Base-by-base conservation (phyloP, 2,329 filamentous ascomycete species). In the Sporothrix luriei region DNA sequence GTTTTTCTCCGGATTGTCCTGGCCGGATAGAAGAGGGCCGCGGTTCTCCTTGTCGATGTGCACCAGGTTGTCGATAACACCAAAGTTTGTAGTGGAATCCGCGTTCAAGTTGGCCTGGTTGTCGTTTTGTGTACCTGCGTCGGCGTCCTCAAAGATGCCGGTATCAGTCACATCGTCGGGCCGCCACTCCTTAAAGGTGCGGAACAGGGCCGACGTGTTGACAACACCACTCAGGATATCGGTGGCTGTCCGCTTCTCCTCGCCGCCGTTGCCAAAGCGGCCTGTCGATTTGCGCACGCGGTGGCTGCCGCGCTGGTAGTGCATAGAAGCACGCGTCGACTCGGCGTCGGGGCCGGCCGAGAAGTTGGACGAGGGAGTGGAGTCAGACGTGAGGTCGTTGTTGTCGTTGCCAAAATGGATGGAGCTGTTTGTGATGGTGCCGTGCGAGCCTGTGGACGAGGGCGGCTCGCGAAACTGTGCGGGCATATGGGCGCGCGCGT, bases 391-490 rank as follows among this genome's bases (percentile, higher is more conserved):
- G 21, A 68, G 24, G 24, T 69, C 64, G 33, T 70, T 24, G 67
- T 40, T 16, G 59, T 66, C 6, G 64, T 62, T 7, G 21, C 59
- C 21, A 54, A 68, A 29, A 54, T 69, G 38, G 46, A 72, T 68
- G 11, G 72, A 72, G 72, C 71, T 73, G 46, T 19, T 46, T 13
- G 73, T 74, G 55, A 74, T 69, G 29, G 73, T 74, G 65, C 69
- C 73, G 62, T 74, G 73, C 4, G 73, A 74, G 61, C 73, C 73
- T 1, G 73, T 74, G 5, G 73, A 74, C 54, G 73, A 74, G 6
- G 73, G 73, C 21, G 73, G 73, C 59, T 73, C 73, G 69, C 70
- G 67, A 40, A 74, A 74, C 54, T 70, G 71, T 13, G 68, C 38
- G 11, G 73, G 71, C 69, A 72, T 69, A 59, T 73, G 70, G 14